These are phyloP conservation scores for Dioszegia hungarica DNA, from an alignment of 768 basidiomycete genomes.

Conservation along the genomic window DNA sequence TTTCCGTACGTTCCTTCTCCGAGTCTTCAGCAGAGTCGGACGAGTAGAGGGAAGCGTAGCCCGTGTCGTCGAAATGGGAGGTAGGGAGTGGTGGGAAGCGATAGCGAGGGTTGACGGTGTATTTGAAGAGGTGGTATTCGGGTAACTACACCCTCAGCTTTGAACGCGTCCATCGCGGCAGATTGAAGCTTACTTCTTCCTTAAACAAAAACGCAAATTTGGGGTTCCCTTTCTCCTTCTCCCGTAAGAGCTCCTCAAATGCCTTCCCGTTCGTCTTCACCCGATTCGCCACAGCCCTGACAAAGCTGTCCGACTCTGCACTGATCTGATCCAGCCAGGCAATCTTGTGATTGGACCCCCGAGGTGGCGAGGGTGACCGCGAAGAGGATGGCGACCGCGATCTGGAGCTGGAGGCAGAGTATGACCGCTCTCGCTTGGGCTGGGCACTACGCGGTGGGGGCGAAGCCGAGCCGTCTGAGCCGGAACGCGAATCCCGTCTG, in stretches of 20 bases:
- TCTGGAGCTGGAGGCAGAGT: not conserved
- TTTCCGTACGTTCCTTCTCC: constrained; percentile 64
- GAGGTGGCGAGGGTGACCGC: not conserved
- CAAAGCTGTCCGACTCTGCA: constrained; percentile 60
- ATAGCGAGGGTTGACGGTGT: constrained; percentile 48
- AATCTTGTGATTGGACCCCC: not conserved
- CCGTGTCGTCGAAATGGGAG: constrained; percentile 49
- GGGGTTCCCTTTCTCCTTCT: constrained; percentile 71
- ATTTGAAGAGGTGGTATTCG: constrained; percentile 51
- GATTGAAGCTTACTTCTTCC: constrained; percentile 41
- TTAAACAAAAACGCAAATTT: constrained; percentile 71
- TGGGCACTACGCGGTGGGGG: not conserved
- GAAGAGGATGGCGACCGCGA: not conserved
- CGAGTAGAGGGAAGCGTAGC: constrained; percentile 51
- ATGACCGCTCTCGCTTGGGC: not conserved
- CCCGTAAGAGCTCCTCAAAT: constrained; percentile 69
- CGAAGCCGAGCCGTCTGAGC: not conserved
- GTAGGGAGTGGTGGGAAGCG: constrained; percentile 48
- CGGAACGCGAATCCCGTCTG: not conserved
- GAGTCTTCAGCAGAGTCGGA: constrained; percentile 93
- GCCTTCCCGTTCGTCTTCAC: constrained; percentile 72
- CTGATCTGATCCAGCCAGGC: not conserved
- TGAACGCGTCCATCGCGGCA: not conserved
- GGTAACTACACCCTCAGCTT: constrained; percentile 42
- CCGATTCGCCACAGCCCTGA: constrained; percentile 78